Percentiles rank a stretch among this genome's conserved stretches.
phyloP scores from a whole-genome alignment of 192 early-diverging fungal species.

The Irineochytrium annulatum region DNA sequence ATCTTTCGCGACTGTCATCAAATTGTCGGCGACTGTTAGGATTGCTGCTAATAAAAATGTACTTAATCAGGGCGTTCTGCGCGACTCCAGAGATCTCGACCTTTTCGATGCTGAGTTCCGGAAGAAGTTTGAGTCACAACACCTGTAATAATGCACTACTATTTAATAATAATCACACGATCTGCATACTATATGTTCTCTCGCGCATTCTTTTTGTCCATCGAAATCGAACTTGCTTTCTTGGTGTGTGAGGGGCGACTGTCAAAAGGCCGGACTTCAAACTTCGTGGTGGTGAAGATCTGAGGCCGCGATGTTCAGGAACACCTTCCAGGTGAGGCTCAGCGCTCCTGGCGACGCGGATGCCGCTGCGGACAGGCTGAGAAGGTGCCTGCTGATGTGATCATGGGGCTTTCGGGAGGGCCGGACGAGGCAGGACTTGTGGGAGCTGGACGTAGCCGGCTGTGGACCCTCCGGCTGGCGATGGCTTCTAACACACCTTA shows the following conservation, averaged over 20 bases:
- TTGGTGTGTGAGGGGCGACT: too few species aligned
- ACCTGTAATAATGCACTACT: too few species aligned
- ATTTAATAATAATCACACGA: too few species aligned
- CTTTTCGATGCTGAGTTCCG: slow-evolving; percentile 58
- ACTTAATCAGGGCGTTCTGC: slow-evolving; percentile 50
- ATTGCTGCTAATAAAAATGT: background rate
- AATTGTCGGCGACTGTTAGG: background rate
- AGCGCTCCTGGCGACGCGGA: background rate
- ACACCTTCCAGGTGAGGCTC: slow-evolving; percentile 67
- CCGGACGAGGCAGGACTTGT: too few species aligned
- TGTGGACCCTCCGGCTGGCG: background rate
- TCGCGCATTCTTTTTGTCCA: too few species aligned
- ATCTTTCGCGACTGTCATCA: background rate
- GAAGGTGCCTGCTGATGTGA: too few species aligned
- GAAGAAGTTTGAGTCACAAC: slow-evolving; percentile 43
- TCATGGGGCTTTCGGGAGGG: too few species aligned
- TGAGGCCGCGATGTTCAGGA: slow-evolving; percentile 81
- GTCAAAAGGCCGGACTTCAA: too few species aligned
- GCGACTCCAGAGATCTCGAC: slow-evolving; percentile 53
- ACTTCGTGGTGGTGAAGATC: too few species aligned
- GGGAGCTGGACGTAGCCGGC: too few species aligned
- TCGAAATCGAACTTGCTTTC: too few species aligned
- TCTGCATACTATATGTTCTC: too few species aligned
- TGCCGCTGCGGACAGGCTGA: background rate
- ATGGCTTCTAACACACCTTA: background rate